These are phyloP conservation scores for Cladophialophora chaetospira DNA, from an alignment of 2,329 filamentous ascomycete species.

Conservation along the genomic window DNA sequence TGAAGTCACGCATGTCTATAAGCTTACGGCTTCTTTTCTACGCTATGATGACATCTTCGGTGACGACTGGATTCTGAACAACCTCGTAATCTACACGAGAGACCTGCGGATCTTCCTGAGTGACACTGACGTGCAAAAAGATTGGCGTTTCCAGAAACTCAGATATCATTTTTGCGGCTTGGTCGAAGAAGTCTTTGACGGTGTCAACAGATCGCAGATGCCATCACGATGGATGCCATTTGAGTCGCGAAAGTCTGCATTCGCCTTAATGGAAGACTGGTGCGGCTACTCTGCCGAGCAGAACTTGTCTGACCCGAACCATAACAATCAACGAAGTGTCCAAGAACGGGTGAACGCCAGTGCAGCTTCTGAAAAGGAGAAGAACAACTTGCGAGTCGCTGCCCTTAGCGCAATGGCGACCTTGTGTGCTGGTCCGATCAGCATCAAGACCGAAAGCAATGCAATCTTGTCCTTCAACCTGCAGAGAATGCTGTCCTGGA, in stretches of 20 bases:
- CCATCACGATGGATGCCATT: conserved; percentile 96
- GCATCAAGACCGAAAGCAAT: conserved; percentile 83
- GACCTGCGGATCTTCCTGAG: conserved; percentile 93
- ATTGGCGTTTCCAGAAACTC: conserved; percentile 90
- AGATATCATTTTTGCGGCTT: conserved; percentile 92
- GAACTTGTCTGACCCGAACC: conserved; percentile 77
- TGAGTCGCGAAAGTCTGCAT: conserved; percentile 91
- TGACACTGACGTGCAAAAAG: conserved; percentile 90
- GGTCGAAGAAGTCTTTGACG: conserved; percentile 89
- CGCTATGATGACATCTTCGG: conserved; percentile 75
- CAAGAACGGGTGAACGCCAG: conserved; percentile 75
- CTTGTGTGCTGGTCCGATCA: conserved; percentile 77
- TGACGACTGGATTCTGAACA: conserved; percentile 87
- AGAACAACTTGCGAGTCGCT: conserved; percentile 84
- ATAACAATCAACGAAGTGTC: conserved; percentile 45
- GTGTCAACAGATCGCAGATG: conserved; percentile 81
- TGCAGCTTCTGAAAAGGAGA: conserved; percentile 95
- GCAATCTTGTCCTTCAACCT: conserved; percentile 90
- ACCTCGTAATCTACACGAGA: conserved; percentile 84
- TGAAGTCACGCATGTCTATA: conserved; percentile 95
- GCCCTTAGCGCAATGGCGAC: conserved; percentile 95
- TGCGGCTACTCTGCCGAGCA: conserved; percentile 95
- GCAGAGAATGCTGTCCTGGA: conserved; percentile 89
- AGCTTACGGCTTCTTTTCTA: conserved; percentile 87
- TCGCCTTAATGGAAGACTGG: conserved; percentile 98